Percentiles rank a stretch among this genome's conserved stretches.
phyloP scores from a whole-genome alignment of 106 monocot species.

The Dendrobium officinale region DNA sequence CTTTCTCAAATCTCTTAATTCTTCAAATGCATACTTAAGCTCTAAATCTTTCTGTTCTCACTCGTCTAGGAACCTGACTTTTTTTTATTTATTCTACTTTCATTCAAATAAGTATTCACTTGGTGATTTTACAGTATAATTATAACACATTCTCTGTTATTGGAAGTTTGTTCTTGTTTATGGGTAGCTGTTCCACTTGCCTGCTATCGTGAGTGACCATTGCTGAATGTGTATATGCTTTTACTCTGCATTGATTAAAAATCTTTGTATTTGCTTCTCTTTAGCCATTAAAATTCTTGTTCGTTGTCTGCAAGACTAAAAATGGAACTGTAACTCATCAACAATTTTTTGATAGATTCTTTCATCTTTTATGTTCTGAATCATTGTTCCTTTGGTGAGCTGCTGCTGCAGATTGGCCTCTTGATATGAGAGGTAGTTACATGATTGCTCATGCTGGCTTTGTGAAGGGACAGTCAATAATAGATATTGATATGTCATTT shows the following conservation, averaged over 20 bases:
- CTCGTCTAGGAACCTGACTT: background rate
- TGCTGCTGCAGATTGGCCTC: conserved; percentile 17
- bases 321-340: background rate
- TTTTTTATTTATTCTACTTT: background rate
- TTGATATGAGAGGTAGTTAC: background rate
- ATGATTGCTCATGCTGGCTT: conserved; percentile 14
- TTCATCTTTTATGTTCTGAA: too few relatives aligned
- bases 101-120: background rate
- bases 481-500: conserved; percentile 29
- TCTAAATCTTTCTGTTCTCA: background rate
- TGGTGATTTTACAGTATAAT: background rate
- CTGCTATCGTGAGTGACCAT: too few relatives aligned
- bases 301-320: too few relatives aligned
- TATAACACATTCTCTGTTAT: too few relatives aligned
- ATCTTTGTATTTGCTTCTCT: too few relatives aligned
- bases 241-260: background rate
- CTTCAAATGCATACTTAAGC: background rate
- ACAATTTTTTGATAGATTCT: background rate
- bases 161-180: background rate
- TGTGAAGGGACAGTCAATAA: conserved; percentile 25
- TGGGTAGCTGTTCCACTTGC: background rate
- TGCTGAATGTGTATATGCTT: too few relatives aligned
- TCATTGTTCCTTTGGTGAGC: background rate
- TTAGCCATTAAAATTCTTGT: too few relatives aligned
- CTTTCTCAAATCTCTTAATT: background rate